phyloP scores from a whole-genome alignment of 768 basidiomycete species.

The Paxillus involutus region DNA sequence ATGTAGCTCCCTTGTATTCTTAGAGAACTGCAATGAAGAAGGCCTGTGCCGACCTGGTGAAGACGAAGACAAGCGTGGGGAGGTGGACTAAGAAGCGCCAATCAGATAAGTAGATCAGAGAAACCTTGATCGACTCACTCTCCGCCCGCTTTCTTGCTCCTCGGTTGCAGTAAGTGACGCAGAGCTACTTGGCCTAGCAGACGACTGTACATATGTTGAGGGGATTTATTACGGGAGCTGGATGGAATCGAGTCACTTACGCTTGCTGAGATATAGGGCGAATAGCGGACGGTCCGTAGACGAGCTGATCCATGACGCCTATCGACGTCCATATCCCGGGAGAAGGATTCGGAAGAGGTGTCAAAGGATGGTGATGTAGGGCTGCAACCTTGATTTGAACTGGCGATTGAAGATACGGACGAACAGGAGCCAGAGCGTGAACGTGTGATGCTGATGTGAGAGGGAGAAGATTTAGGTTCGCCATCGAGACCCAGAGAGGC shows the following conservation, averaged over 20 bases:
- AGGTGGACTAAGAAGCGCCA: conserved; percentile 25
- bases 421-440: conserved; percentile 45
- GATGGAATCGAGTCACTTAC: conserved; percentile 14
- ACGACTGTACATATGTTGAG: conserved; percentile 30
- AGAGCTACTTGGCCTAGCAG: conserved; percentile 45
- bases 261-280: conserved; percentile 29
- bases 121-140: conserved; percentile 35
- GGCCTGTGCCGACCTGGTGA: conserved; percentile 41
- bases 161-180: conserved; percentile 34
- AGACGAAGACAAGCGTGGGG: conserved; percentile 41
- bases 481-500: conserved; percentile 74
- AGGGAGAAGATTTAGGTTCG: conserved; percentile 31
- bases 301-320: conserved; percentile 28
- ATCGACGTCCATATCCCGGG: conserved; percentile 30
- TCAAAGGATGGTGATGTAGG: conserved; percentile 38
- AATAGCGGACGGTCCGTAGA: conserved; percentile 28
- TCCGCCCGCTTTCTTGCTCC: conserved; percentile 24
- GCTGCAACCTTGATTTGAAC: conserved; percentile 31
- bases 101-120: conserved; percentile 33
- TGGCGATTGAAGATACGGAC: conserved; percentile 44
- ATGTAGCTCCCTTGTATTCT: conserved; percentile 53
- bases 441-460: conserved; percentile 24
- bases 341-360: conserved; percentile 24
- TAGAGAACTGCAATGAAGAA: conserved; percentile 44
- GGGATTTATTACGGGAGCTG: background rate